Conservation (phyloP, 2,329 filamentous ascomycete species). For the Beauveria sp. region DNA sequence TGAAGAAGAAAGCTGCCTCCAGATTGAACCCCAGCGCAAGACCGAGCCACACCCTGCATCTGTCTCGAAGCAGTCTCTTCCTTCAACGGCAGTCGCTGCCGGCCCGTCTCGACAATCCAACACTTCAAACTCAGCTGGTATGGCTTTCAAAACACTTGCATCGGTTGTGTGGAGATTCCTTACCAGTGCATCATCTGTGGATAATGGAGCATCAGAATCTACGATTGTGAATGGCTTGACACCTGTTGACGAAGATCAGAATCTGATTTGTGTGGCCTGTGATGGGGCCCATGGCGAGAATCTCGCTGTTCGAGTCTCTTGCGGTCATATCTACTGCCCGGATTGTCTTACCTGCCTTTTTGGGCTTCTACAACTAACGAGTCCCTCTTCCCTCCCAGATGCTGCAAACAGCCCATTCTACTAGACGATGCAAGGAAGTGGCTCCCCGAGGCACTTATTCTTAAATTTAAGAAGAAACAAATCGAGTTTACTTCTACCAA, state of each 20-base stretch:
- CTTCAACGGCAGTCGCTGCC: background rate
- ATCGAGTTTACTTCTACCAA: background rate
- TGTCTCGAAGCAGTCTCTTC: background rate
- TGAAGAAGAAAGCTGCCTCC: background rate
- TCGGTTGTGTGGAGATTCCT: fast-evolving
- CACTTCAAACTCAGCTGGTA: background rate
- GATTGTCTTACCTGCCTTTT: background rate
- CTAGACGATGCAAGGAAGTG: background rate
- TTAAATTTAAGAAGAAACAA: background rate
- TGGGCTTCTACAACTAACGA: background rate
- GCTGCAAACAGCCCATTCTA: background rate
- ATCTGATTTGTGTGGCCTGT: background rate
- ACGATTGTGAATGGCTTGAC: too few relatives aligned
- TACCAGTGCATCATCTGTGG: too few relatives aligned
- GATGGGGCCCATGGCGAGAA: background rate
- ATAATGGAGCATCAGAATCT: background rate
- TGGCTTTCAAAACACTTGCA: background rate
- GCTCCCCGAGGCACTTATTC: background rate
- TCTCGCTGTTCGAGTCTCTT: background rate
- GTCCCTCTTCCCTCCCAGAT: background rate
- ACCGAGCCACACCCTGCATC: background rate
- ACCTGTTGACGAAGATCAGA: too few relatives aligned
- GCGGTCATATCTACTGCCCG: background rate
- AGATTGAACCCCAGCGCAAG: background rate
- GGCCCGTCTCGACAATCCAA: background rate